Conservation (phyloP, 495 filamentous ascomycete species). For the Penicillium lividum region DNA sequence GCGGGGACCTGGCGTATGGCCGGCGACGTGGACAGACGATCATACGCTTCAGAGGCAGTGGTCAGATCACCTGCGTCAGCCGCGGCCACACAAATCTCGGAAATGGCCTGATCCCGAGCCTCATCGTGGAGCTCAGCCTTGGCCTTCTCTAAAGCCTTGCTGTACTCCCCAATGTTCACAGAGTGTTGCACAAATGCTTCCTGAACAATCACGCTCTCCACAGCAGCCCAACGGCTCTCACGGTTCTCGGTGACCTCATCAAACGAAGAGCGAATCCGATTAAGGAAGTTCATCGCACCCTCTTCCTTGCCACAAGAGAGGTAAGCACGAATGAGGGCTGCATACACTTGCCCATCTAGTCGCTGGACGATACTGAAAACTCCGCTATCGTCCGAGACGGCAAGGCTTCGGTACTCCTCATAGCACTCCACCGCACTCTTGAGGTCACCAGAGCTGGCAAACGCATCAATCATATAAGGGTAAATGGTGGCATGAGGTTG, state of each 20-base stretch:
- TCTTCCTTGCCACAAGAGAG: slow-evolving; percentile 72
- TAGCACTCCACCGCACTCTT: slow-evolving; percentile 91
- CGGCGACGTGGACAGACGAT: slow-evolving; percentile 51
- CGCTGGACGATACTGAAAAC: slow-evolving; percentile 68
- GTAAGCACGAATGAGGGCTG: slow-evolving; percentile 84
- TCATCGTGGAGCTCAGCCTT: slow-evolving; percentile 50
- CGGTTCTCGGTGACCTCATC: slow-evolving; percentile 57
- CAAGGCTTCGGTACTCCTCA: slow-evolving; percentile 85
- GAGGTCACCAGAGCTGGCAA: slow-evolving; percentile 77
- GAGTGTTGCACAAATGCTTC: slow-evolving; percentile 75
- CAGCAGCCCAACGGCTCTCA: slow-evolving; percentile 48
- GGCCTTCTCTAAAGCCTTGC: slow-evolving; percentile 65
- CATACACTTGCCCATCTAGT: slow-evolving; percentile 82
- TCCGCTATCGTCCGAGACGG: slow-evolving; percentile 76
- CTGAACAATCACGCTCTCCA: slow-evolving; percentile 69
- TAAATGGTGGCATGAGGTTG: slow-evolving; percentile 78
- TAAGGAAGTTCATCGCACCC: slow-evolving; percentile 78
- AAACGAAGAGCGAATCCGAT: slow-evolving; percentile 66
- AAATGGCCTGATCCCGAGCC: slow-evolving; percentile 55
- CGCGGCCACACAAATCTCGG: slow-evolving; percentile 62
- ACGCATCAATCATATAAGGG: slow-evolving; percentile 88
- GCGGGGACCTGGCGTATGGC: slow-evolving; percentile 60
- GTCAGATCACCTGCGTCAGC: slow-evolving; percentile 76
- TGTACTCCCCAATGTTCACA: slow-evolving; percentile 61
- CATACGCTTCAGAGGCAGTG: slow-evolving; percentile 68